phyloP scores from a whole-genome alignment of 2,329 filamentous ascomycete species.

The Clathrospora elynae region DNA sequence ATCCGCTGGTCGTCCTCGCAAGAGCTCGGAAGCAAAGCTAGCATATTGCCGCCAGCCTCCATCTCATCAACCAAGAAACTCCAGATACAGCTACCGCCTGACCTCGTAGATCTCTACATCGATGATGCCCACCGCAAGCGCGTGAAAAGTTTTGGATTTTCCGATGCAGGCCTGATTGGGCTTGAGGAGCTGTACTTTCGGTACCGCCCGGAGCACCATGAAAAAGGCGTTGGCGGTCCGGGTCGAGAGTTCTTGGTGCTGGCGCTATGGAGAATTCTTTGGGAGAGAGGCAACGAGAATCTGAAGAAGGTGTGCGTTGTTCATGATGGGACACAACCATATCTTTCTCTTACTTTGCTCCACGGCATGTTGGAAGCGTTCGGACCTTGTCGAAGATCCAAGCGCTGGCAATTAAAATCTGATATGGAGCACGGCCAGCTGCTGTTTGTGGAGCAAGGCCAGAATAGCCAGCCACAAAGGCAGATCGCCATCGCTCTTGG shows the following conservation, averaged over 20 bases:
- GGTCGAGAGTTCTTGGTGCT: conserved; percentile 13
- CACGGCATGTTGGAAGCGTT: conserved; percentile 9
- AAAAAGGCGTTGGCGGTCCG: background rate
- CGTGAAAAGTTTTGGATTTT: conserved; percentile 14
- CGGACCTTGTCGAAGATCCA: conserved; percentile 5
- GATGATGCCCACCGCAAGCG: conserved; percentile 4
- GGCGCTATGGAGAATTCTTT: conserved; percentile 22
- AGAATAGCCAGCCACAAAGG: conserved; percentile 1
- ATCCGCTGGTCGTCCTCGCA: conserved; percentile 5
- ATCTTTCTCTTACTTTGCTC: conserved; percentile 7
- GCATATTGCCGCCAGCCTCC: background rate
- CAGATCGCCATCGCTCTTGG: conserved; percentile 8
- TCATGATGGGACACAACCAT: conserved; percentile 15
- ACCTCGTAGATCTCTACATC: background rate
- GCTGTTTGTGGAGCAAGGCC: conserved; percentile 8
- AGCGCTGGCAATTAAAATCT: conserved; percentile 7
- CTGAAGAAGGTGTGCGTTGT: conserved; percentile 23
- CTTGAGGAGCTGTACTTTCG: conserved; percentile 25
- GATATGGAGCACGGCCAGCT: conserved; percentile 17
- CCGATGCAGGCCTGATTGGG: conserved; percentile 15
- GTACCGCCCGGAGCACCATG: conserved; percentile 5
- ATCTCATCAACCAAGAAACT: conserved; percentile 17
- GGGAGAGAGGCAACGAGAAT: conserved; percentile 10
- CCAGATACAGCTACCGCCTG: conserved; percentile 5
- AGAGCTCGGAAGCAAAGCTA: conserved; percentile 6